Evolutionary conservation across 2,329 filamentous ascomycete genomes (phyloP).

Genomic region (Trichoderma afroharzianum): DNA sequence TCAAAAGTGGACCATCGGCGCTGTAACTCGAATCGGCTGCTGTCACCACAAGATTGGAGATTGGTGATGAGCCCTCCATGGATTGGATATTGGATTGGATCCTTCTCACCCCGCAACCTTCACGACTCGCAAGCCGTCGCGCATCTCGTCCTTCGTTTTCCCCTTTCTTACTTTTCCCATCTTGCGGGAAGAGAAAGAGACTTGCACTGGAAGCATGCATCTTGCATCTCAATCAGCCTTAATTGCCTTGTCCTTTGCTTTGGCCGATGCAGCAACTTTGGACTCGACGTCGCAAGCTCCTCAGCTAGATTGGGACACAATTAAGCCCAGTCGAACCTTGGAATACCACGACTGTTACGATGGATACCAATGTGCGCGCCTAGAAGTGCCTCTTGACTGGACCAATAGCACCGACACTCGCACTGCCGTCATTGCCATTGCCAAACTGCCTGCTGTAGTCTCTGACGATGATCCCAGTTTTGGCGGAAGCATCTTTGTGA

Average conservation of each 20-base stretch:
- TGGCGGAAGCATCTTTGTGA: slow-evolving; percentile 40
- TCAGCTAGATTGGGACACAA: neutral
- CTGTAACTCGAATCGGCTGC: neutral
- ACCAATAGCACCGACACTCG: slow-evolving; percentile 24
- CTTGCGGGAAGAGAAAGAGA: neutral
- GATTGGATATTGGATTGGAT: neutral
- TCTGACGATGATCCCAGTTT: slow-evolving; percentile 33
- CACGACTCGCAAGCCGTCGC: neutral
- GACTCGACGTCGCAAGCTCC: neutral
- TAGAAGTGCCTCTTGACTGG: slow-evolving; percentile 42
- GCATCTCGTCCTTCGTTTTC: neutral
- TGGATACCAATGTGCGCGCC: slow-evolving; percentile 37
- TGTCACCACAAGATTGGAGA: neutral
- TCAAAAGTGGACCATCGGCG: neutral
- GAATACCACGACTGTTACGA: slow-evolving; percentile 35
- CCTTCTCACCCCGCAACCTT: neutral
- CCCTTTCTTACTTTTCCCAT: neutral
- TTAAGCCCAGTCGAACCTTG: neutral
- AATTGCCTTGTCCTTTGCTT: neutral
- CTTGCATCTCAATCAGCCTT: neutral
- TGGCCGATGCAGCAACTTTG: neutral
- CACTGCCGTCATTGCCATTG: slow-evolving; percentile 37
- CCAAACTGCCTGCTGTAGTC: slow-evolving; percentile 37
- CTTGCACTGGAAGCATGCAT: neutral
- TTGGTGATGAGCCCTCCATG: neutral